Evolutionary conservation across 2,329 filamentous ascomycete genomes (phyloP), one percentile per base, ranked within the genome.

Genomic region (Anthostomella pinea): DNA sequence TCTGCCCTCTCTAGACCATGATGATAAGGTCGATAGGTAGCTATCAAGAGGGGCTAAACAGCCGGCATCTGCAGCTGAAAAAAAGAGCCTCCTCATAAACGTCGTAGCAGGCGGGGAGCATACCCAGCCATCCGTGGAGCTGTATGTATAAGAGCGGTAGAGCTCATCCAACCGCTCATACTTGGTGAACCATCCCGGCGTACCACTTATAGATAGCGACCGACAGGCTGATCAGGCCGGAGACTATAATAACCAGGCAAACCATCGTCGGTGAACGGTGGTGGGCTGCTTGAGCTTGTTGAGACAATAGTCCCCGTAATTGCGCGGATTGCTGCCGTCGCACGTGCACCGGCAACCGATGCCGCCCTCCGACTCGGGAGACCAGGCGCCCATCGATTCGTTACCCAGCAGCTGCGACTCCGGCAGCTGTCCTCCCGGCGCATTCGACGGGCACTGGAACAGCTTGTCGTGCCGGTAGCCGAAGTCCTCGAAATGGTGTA

Each of bases 401-500:
- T 51, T 50, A 14, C 55, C 57, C 8, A 67, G 58, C 2, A 53
- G 22, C 5, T 43, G 31, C 2, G 60, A 64, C 8, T 50, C 53
- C 6, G 51, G 52, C 2, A 66, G 52, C 40, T 68, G 64, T 4
- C 57, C 59, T 10, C 53, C 60, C 1, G 56, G 58, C 16, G 64
- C 59, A 40, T 68, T 68, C 27, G 57, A 58, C 2, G 57, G 58
- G 33, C 58, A 61, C 36, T 60, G 56, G 33, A 48, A 58, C 28
- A 60, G 39, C 3, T 48, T 48, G 30, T 60, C 59, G 43, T 70
- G 66, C 19, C 59, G 54, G 46, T 69, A 70, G 20, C 66, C 65
- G 35, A 69, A 60, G 43, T 69, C 66, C 35, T 62, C 59, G 36
- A 69, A 69, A 44, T 69, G 66, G 43, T 69, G 67, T 14, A 69